These are phyloP conservation scores for Claviceps capensis DNA, from an alignment of 2,329 filamentous ascomycete species.

Conservation along the genomic window DNA sequence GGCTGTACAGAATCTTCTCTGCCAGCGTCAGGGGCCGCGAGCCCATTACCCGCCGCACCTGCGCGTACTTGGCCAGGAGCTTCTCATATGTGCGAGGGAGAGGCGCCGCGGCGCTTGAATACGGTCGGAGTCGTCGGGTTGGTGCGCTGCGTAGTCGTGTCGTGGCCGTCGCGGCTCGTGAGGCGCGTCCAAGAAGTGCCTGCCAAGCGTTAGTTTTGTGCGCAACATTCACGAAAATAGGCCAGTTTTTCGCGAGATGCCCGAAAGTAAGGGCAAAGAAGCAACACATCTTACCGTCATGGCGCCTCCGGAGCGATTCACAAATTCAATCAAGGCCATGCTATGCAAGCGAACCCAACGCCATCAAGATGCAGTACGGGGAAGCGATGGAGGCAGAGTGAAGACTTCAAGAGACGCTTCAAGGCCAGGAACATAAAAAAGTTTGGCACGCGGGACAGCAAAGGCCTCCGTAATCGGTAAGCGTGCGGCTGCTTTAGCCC, in stretches of 20 bases:
- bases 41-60: constrained; percentile 63
- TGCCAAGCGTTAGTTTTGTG: constrained; percentile 7
- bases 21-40: constrained; percentile 63
- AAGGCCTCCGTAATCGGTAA: no score
- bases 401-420: neutral
- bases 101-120: constrained; percentile 24
- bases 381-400: no score
- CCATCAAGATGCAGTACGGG: neutral
- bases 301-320: constrained; percentile 32
- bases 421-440: neutral
- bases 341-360: constrained; percentile 8
- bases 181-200: constrained; percentile 22
- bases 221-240: no score
- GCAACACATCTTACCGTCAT: constrained; percentile 25
- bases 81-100: constrained; percentile 65
- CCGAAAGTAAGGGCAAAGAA: neutral
- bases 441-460: no score
- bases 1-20: constrained; percentile 97
- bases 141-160: neutral
- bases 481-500: no score
- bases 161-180: constrained; percentile 8
- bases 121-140: constrained; percentile 14
- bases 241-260: no score
- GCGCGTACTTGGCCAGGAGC: constrained; percentile 61
- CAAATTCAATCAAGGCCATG: constrained; percentile 39